Base-by-base conservation (phyloP, 495 filamentous ascomycete species). In the Aspergillus haitiensis region DNA sequence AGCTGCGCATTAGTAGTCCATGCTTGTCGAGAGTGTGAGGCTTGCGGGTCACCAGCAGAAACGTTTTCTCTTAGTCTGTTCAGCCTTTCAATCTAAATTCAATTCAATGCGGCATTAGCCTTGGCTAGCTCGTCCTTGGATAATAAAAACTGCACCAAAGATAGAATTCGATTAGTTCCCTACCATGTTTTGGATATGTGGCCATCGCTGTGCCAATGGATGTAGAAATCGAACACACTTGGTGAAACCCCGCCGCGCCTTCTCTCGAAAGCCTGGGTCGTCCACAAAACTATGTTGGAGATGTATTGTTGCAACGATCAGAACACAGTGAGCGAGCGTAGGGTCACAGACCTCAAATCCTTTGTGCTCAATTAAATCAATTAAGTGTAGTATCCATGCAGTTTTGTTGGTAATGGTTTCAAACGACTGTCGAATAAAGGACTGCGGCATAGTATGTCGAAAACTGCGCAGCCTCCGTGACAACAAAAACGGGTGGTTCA, bases 401-500 rank as follows among this genome's bases (percentile, higher is more conserved):
- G 67, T 64, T 32, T 72, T 67, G 13, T 71, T 52, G 2, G 70
- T 72, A 16, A 74, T 63, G 48, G 69, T 67, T 53, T 74, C 72
- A 36, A 74, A 74, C 0, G 72, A 74, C 47, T 70, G 70, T 7
- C 70, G 72, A 10, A 74, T 62, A 27, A 74, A 74, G 1, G 70
- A 70, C 54, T 72, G 72, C 6, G 72, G 72, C 70, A 74, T 71
- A 2, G 74, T 75, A 33, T 72, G 62, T 44, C 71, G 67, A 52
- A 77, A 75, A 15, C 71, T 78, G 27, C 72, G 63, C 13, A 80
- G 64, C 13, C 77, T 67, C 53, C 78, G 66, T 8, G 75, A 77
- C 7, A 80, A 59, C 8, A 80, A 64, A 40, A 80, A 72, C 1
- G 77, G 75, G 53, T 80, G 77, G 46, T 78, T 78, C 11, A 78